These are phyloP conservation scores for Colletotrichum plurivorum DNA, from an alignment of 2,329 filamentous ascomycete genomes.

Conservation along the genomic window DNA sequence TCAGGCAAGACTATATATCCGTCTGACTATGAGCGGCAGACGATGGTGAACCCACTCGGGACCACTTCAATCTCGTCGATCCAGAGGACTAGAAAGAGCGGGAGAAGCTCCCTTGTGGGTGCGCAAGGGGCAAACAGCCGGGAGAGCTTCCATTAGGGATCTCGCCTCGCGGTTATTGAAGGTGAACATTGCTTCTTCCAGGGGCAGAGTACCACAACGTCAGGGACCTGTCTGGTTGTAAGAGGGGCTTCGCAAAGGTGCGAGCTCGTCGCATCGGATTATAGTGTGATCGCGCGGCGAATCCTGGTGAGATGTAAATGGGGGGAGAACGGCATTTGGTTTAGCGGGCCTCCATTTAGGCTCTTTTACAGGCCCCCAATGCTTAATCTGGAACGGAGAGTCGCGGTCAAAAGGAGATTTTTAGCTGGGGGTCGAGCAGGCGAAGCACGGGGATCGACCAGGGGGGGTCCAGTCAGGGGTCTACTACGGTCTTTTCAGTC, in stretches of 20 bases:
- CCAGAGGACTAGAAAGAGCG: background rate
- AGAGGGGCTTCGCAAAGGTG: slow-evolving; percentile 14
- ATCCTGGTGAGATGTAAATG: slow-evolving; percentile 23
- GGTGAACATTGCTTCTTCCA: slow-evolving; percentile 15
- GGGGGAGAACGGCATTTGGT: slow-evolving; percentile 8
- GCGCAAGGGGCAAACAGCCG: slow-evolving; percentile 5
- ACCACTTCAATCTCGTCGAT: slow-evolving; percentile 33
- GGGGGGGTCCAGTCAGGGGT: slow-evolving; percentile 4
- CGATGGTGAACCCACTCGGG: slow-evolving; percentile 22
- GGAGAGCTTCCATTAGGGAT: slow-evolving; percentile 7
- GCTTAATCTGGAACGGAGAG: slow-evolving; percentile 39
- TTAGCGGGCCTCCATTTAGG: slow-evolving; percentile 33
- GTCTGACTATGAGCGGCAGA: background rate
- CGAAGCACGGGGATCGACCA: background rate
- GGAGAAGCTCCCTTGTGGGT: slow-evolving; percentile 25
- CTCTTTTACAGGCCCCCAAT: slow-evolving; percentile 24
- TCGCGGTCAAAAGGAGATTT: slow-evolving; percentile 32
- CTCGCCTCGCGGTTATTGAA: slow-evolving; percentile 11
- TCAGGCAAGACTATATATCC: slow-evolving; percentile 24
- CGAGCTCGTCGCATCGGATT: slow-evolving; percentile 1
- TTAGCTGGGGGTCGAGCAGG: slow-evolving; percentile 7
- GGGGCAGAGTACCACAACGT: slow-evolving; percentile 4
- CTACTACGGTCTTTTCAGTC: background rate
- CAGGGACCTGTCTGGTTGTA: slow-evolving; percentile 11
- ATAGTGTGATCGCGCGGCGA: slow-evolving; percentile 7